Evolutionary conservation across 1,284 basidiomycete genomes (phyloP), one percentile per base, ranked within the genome.

Genomic region (Austroboletus niveus): DNA sequence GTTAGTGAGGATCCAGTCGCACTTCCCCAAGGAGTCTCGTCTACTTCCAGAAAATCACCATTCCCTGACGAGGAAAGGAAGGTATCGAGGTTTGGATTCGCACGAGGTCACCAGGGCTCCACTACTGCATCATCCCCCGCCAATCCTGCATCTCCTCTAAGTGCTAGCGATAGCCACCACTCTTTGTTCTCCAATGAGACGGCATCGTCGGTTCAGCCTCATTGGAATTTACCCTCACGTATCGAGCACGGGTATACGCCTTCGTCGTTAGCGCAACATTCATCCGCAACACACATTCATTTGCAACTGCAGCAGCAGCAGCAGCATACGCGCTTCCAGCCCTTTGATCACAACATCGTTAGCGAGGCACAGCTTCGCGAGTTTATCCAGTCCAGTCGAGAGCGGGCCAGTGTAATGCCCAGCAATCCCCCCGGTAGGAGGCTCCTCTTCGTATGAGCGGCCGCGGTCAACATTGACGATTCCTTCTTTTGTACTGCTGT

Each of bases 1-100:
- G 65, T 73, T 7, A 68, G 57, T n/a, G 76, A 78, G 14, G 81
- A 85, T 24, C 38, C 62, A 35, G 43, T 58, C n/a, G 49, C 56
- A 10, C 45, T 35, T 1, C 35, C 50, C 20, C 61, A 53, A 49
- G 55, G 60, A 48, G 38, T 48, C 44, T 47, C 50, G 35, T 61
- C 66, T 17, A 52, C 46, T 47, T 56, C 60, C 15, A 53, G 64
- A 50, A 59, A 63, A 27, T 62, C 69, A 15, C 63, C 66, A 20
- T 72, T 68, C 36, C 69, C 72, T 4, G 58, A 80, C 12, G 87
- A 89, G 47, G 87, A 89, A 50, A 75, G 88, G 51, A 87, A 85
- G 58, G 79, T 90, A 36, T 92, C 90, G 8, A 79, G 91, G 20
- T 93, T 93, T 69, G 87, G 85, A 17, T 94, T 94, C 66, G 91